A percentile compares a stretch with the other conserved stretches of the same genome.
These are phyloP conservation scores for Mangifera indica DNA, from an alignment of 345 rosid species.

Conservation along the genomic window DNA sequence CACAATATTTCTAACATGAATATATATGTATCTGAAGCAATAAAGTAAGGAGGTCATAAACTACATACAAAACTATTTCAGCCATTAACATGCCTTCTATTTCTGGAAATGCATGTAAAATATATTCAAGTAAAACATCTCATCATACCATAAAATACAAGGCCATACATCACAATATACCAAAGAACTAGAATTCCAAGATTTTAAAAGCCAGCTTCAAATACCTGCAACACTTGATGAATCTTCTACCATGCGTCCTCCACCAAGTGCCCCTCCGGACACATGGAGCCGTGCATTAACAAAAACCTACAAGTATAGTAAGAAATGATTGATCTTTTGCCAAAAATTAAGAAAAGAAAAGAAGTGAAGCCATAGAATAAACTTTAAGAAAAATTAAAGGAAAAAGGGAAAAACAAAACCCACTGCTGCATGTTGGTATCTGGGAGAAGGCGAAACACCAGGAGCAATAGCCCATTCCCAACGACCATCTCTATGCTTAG, in stretches of 20 bases:
- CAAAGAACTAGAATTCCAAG: neutral
- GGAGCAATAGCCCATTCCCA: slow-evolving; percentile 99
- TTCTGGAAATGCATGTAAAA: neutral
- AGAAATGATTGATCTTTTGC: slow-evolving; percentile 11
- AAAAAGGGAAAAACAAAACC: slow-evolving; percentile 32
- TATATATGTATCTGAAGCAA: neutral
- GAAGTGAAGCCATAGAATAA: neutral
- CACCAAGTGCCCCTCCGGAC: slow-evolving; percentile 99
- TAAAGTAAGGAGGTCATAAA: neutral
- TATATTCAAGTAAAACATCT: neutral
- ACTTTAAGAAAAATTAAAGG: neutral
- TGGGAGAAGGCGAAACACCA: slow-evolving; percentile 94
- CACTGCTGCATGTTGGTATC: slow-evolving; percentile 99
- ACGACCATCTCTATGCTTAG: slow-evolving; percentile 99
- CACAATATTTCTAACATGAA: neutral
- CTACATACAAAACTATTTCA: neutral
- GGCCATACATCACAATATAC: neutral
- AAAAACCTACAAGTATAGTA: slow-evolving; percentile 62
- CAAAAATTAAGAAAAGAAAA: slow-evolving; percentile 7
- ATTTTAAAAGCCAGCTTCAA: slow-evolving; percentile 14
- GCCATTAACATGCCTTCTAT: neutral
- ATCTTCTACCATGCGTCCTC: slow-evolving; percentile 99
- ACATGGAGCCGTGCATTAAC: slow-evolving; percentile 99
- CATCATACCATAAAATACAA: neutral
- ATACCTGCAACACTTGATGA: slow-evolving; percentile 97